A percentile compares a stretch with the other conserved stretches of the same genome.
These are phyloP conservation scores for Brasenia schreberi DNA, from an alignment of 164 flowering plant genomes.

Conservation along the genomic window DNA sequence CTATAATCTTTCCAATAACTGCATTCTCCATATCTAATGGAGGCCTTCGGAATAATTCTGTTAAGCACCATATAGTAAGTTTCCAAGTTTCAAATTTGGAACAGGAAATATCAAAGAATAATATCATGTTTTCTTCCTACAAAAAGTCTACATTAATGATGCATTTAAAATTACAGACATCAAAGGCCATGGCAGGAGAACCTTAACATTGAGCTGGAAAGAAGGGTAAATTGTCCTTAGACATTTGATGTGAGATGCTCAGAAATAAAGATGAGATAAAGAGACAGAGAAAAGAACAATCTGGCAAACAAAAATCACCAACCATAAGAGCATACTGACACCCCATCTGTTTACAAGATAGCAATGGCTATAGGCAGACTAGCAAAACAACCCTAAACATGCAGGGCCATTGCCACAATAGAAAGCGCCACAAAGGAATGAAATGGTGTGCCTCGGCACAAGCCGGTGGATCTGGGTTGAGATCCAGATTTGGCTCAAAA, in stretches of 20 bases:
- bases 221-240: no score
- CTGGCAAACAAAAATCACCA: not conserved
- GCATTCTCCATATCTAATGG: constrained; percentile 31
- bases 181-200: not conserved
- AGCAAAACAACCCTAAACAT: no score
- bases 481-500: no score
- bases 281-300: not conserved
- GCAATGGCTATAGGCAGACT: no score
- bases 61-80: not conserved
- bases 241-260: not conserved
- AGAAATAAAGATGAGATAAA: not conserved
- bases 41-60: constrained; percentile 42
- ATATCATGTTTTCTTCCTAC: not conserved
- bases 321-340: not conserved
- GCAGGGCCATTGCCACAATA: no score
- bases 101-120: no score
- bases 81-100: no score
- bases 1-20: constrained; percentile 27
- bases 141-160: not conserved
- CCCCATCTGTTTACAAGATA: not conserved
- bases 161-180: not conserved
- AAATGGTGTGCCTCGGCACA: no score
- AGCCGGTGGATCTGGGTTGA: no score
- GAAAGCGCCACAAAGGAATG: no score
- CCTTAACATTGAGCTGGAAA: no score